Conservation (phyloP, 1,139 yeast species). For the Wickerhamomyces sp. region DNA sequence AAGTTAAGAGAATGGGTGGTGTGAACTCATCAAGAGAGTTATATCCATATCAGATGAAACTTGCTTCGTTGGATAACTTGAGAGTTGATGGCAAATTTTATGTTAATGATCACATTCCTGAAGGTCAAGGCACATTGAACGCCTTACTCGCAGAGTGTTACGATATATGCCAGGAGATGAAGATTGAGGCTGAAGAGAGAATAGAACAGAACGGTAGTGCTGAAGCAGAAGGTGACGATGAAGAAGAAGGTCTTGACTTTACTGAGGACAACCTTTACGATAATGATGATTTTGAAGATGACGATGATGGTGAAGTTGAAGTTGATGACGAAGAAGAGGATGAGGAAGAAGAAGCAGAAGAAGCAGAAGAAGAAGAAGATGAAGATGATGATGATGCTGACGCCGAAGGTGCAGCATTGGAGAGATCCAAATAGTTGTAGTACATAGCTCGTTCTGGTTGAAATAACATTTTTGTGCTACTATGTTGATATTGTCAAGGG, state of each 20-base stretch:
- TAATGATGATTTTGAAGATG: slow-evolving; percentile 15
- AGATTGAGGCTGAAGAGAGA: slow-evolving; percentile 77
- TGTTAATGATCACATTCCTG: slow-evolving; percentile 84
- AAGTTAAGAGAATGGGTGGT: slow-evolving; percentile 90
- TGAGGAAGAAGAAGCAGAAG: slow-evolving; percentile 11
- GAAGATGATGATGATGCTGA: background rate
- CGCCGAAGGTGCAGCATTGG: too few species aligned
- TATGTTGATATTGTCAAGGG: too few species aligned
- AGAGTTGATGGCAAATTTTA: slow-evolving; percentile 89
- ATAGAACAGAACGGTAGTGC: slow-evolving; percentile 21
- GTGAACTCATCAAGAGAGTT: slow-evolving; percentile 79
- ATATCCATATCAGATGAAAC: slow-evolving; percentile 91
- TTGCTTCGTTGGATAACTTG: slow-evolving; percentile 81
- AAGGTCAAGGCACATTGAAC: slow-evolving; percentile 92
- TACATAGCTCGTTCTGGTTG: too few species aligned
- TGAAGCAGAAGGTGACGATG: slow-evolving; percentile 14
- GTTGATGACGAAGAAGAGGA: slow-evolving; percentile 21
- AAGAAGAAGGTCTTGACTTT: slow-evolving; percentile 12
- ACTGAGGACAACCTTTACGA: slow-evolving; percentile 9
- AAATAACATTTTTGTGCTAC: too few species aligned
- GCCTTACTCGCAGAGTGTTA: slow-evolving; percentile 91
- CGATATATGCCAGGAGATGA: slow-evolving; percentile 85
- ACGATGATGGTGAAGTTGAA: slow-evolving; percentile 7
- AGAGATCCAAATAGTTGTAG: too few species aligned
- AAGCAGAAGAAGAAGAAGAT: background rate